Percentiles rank a stretch among this genome's conserved stretches.
phyloP scores from a whole-genome alignment of 495 filamentous ascomycete species.

The Neurospora sp. region DNA sequence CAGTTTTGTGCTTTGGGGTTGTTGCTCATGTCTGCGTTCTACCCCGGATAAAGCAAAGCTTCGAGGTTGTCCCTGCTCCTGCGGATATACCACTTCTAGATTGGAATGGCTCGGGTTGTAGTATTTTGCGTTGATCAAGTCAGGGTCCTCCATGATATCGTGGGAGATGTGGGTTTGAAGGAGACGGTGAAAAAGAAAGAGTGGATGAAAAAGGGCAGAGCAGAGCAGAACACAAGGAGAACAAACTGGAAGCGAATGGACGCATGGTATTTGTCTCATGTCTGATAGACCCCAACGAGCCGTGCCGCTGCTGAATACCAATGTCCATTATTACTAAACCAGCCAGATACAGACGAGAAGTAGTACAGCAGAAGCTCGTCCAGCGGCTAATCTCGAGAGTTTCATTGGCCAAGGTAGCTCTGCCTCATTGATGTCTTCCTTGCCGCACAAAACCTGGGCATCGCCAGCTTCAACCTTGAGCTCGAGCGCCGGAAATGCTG shows the following conservation, averaged over 20 bases:
- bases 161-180: not conserved
- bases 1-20: conserved; percentile 2
- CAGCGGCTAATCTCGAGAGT: not conserved
- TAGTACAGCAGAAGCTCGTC: not conserved
- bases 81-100: not conserved
- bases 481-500: not conserved
- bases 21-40: not conserved
- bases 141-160: not conserved
- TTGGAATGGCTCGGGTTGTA: not conserved
- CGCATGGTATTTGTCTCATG: not conserved
- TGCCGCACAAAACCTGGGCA: not conserved
- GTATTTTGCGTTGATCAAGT: not conserved
- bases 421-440: not conserved
- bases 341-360: not conserved
- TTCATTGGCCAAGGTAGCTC: not conserved
- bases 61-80: not conserved
- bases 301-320: not conserved
- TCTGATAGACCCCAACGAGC: not conserved
- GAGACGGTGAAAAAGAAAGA: not conserved
- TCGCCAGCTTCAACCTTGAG: not conserved
- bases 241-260: not conserved
- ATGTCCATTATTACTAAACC: not conserved
- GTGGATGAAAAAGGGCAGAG: not conserved
- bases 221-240: not conserved
- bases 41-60: not conserved